A percentile compares a stretch with the other conserved stretches of the same genome.
Conservation (phyloP, 2,329 filamentous ascomycete species). For the Metarhizium guizhouense region DNA sequence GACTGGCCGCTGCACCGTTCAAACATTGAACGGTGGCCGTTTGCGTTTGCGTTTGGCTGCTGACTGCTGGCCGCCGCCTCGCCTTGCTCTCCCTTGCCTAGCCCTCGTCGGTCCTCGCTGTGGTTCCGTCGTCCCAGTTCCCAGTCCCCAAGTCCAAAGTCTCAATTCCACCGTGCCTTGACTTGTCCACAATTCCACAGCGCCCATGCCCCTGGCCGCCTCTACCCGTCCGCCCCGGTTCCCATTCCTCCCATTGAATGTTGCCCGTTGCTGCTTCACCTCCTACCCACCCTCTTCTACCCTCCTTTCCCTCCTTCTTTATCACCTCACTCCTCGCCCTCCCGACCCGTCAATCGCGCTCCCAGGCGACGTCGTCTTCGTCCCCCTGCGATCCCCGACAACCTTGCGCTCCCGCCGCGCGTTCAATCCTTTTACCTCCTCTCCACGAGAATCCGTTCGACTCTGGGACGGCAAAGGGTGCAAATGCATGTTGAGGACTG, state of each 20-base stretch:
- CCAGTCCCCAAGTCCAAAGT: too few species aligned
- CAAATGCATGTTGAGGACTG: slow-evolving; percentile 24
- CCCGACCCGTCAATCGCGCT: slow-evolving; percentile 19
- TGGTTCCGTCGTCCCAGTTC: too few species aligned
- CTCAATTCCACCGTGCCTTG: too few species aligned
- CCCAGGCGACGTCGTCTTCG: slow-evolving; percentile 25
- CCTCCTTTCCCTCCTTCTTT: slow-evolving; percentile 14
- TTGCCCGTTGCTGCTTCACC: slow-evolving; percentile 13
- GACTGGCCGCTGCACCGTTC: too few species aligned
- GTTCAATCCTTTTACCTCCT: slow-evolving; percentile 8
- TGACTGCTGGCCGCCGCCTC: too few species aligned
- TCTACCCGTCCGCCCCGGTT: background rate
- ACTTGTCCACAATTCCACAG: too few species aligned
- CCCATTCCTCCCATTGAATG: too few species aligned
- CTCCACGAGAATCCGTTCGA: slow-evolving; percentile 13
- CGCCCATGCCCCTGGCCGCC: background rate
- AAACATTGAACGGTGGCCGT: too few species aligned
- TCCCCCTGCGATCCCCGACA: slow-evolving; percentile 21
- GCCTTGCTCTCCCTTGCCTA: too few species aligned
- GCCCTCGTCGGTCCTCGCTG: too few species aligned
- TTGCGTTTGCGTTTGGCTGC: too few species aligned
- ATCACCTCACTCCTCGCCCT: slow-evolving; percentile 17
- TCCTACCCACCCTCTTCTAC: slow-evolving; percentile 18
- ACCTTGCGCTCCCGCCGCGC: slow-evolving; percentile 12
- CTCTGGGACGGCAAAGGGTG: slow-evolving; percentile 19